phyloP scores from a whole-genome alignment of 192 early-diverging fungal species.

The Phlyctochytrium planicorne region DNA sequence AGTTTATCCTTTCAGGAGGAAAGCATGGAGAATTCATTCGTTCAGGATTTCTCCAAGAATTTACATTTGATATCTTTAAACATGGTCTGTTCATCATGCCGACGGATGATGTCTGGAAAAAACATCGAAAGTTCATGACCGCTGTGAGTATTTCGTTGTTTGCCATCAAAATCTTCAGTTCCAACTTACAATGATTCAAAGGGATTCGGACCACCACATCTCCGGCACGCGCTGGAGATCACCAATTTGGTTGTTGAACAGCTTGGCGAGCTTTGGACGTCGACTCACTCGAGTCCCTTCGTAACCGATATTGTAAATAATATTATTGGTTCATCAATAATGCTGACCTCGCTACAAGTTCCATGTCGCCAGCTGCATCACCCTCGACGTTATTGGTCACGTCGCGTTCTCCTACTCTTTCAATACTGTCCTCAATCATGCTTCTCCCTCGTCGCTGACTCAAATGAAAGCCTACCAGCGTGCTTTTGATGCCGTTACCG shows the following conservation, averaged over 20 bases:
- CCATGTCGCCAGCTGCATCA: conserved; percentile 1
- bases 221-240: conserved; percentile 27
- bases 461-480: not conserved
- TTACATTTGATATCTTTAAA: not conserved
- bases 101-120: conserved; percentile 42
- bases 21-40: not conserved
- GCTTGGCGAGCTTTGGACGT: conserved; percentile 3
- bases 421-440: not conserved
- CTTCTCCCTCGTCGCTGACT: not conserved
- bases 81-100: conserved; percentile 39
- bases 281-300: not conserved
- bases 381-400: conserved; percentile 7
- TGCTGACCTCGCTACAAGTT: too few species aligned
- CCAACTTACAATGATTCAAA: too few species aligned
- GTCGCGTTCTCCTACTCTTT: conserved; percentile 34
- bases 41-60: not conserved
- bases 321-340: not conserved
- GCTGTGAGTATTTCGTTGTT: too few species aligned
- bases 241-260: conserved; percentile 3
- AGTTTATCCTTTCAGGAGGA: not conserved
- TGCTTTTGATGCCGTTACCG: not conserved
- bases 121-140: conserved; percentile 50
- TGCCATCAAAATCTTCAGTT: too few species aligned
- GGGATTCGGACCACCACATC: conserved; percentile 47
- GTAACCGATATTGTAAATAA: too few species aligned